A percentile compares a stretch with the other conserved stretches of the same genome.
These are phyloP conservation scores for Solanum ossicruentum DNA, from an alignment of 257 asterid species.

Conservation along the genomic window DNA sequence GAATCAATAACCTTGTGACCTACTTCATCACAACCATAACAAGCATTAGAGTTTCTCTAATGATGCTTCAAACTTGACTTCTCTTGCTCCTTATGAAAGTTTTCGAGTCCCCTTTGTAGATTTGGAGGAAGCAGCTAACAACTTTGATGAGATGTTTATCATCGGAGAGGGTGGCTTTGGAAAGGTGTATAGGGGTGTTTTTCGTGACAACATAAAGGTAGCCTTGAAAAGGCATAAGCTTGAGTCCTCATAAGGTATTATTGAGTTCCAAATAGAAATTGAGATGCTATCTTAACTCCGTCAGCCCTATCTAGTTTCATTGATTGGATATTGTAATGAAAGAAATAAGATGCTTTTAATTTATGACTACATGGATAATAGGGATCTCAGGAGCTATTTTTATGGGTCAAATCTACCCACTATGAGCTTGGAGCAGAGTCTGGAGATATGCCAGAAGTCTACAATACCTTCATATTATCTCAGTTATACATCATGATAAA, in stretches of 20 bases:
- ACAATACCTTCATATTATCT: neutral
- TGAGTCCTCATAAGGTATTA: rapidly evolving
- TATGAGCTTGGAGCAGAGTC: neutral
- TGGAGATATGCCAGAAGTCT: neutral
- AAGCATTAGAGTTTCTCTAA: neutral
- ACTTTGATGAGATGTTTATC: neutral
- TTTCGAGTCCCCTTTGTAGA: neutral
- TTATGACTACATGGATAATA: neutral
- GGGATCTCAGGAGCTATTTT: neutral
- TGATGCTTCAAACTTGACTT: neutral
- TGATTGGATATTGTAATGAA: neutral
- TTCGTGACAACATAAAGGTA: neutral
- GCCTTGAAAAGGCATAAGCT: neutral
- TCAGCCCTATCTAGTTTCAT: neutral
- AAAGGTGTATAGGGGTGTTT: slow-evolving; percentile 1
- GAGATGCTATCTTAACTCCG: neutral
- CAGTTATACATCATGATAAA: neutral
- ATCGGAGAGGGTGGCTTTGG: slow-evolving; percentile 10
- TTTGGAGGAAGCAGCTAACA: neutral
- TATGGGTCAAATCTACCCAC: neutral
- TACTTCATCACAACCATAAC: too few relatives aligned
- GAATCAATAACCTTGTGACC: too few relatives aligned
- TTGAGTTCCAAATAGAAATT: neutral
- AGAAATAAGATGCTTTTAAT: neutral
- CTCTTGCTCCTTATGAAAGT: neutral